These are phyloP conservation scores for Planoprotostelium fungivorum DNA, from an alignment of 78 protist genomes.

Conservation along the genomic window DNA sequence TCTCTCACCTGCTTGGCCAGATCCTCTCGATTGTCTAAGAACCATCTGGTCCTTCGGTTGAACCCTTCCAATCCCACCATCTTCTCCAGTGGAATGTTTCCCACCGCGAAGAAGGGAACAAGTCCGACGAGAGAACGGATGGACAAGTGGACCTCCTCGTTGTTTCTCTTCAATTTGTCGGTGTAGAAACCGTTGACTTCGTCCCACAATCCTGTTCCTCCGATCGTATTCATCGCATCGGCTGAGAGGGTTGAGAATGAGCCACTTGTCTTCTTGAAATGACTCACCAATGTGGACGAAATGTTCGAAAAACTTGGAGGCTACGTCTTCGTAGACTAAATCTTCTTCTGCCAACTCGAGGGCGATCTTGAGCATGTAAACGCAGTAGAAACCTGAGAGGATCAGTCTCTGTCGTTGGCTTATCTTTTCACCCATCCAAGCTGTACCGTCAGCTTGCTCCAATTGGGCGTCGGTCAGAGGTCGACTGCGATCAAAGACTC, in stretches of 20 bases:
- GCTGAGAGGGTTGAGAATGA: not conserved
- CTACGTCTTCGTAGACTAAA: constrained; percentile 59
- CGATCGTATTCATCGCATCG: constrained; percentile 19
- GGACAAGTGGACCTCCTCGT: not conserved
- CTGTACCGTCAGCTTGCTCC: constrained; percentile 75
- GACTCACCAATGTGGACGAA: constrained; percentile 38
- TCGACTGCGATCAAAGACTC: constrained; percentile 65
- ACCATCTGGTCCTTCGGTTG: not conserved
- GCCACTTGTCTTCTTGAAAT: not conserved
- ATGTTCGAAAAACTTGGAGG: constrained; percentile 79
- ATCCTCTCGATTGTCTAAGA: constrained; percentile 23
- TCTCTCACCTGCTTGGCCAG: constrained; percentile 11
- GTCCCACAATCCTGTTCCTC: constrained; percentile 68
- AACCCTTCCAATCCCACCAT: constrained; percentile 57
- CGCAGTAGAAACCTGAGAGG: constrained; percentile 57
- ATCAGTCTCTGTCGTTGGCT: too few relatives aligned
- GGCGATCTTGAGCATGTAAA: constrained; percentile 69
- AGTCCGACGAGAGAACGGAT: constrained; percentile 48
- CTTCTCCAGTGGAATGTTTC: not conserved
- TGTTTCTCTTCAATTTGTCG: constrained; percentile 17
- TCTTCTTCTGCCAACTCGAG: constrained; percentile 58
- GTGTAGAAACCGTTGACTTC: constrained; percentile 62
- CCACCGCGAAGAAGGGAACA: constrained; percentile 19
- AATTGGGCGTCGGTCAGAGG: constrained; percentile 34
- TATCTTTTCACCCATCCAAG: too few relatives aligned